phyloP scores from a whole-genome alignment of 176 grass and related monocot genomes.

The Rhynchospora pubera region DNA sequence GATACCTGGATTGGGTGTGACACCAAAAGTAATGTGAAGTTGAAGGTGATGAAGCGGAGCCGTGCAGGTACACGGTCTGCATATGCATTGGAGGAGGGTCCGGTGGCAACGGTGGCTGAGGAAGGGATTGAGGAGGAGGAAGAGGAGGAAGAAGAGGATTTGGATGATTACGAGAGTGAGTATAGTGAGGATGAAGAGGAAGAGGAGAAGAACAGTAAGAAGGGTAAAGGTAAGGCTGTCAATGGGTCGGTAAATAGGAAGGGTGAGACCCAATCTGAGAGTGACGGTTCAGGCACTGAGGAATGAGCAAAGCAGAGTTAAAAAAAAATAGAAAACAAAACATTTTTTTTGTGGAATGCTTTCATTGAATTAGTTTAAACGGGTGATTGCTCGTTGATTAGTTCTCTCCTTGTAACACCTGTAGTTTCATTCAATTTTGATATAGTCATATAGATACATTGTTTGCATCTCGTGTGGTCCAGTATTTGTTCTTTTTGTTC shows the following conservation, averaged over 20 bases:
- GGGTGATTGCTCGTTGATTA: no score
- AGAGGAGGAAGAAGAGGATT: conserved; percentile 86
- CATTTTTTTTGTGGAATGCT: background rate
- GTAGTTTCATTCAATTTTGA: conserved; percentile 9
- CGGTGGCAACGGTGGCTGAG: conserved; percentile 23
- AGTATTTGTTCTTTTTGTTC: background rate
- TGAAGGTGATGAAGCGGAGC: conserved; percentile 82
- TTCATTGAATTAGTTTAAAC: background rate
- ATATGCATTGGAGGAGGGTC: conserved; percentile 63
- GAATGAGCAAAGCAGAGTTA: background rate
- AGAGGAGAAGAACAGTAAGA: conserved; percentile 44
- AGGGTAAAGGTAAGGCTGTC: conserved; percentile 48
- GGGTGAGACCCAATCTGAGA: background rate
- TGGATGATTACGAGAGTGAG: conserved; percentile 97
- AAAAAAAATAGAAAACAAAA: background rate
- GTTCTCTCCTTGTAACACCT: background rate
- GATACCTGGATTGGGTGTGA: conserved; percentile 84
- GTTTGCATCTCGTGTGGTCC: background rate
- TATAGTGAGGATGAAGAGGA: conserved; percentile 90
- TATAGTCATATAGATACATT: conserved; percentile 15
- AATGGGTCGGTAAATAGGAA: conserved; percentile 32
- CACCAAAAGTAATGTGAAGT: conserved; percentile 70
- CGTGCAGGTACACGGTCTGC: conserved; percentile 52
- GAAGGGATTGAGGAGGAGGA: conserved; percentile 92
- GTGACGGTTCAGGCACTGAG: background rate